Base-by-base conservation (phyloP, 805 yeast species). In the Torulaspora maleeae region DNA sequence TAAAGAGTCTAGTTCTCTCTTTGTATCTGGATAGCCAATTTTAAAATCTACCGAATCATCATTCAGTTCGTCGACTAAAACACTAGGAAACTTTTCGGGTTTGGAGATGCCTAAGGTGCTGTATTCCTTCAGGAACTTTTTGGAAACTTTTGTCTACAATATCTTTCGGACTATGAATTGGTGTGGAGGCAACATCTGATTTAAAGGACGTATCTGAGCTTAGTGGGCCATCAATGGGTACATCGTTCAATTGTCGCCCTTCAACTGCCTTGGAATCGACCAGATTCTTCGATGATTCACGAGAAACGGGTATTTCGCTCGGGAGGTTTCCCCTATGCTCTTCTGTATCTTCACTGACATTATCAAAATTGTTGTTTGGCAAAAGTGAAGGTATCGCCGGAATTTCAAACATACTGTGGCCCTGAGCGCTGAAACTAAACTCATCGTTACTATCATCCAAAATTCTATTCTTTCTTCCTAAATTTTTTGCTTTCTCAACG, bases 361-460 rank as follows among this genome's bases (percentile, higher is more conserved):
- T 17, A 5, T 16, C 22, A 11, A 32, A 28, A 4, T 40, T 36
- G n/a, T 27, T 44, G 15, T 25, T 13, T 7, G 36, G 43, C 15
- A 22, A 5, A 12, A 24, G 25, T 4, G 44, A 17, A 8, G 47
- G 36, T 13, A 41, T 20, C 15, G 48, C n/a, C 15, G 63, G 63
- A 22, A 63, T 56, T 27, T 58, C 55, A 44, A 63, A 63, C 2
- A 58, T 48, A 25, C 58, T 59, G 36, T 58, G 56, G 1, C 66
- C 66, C 16, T 59, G 57, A 9, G 56, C 53, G 42, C 59, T 58
- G 32, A 62, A 63, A 36, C 65, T 60, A 29, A 62, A 52, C 4
- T 59, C 66, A 46, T 60, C 68, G 16, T 52, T 52, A 38, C 63
- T 61, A 34, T 63, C 65, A 40, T 63, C 68, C 16, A 63, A 37